These are phyloP conservation scores for Leishmania gerbilli DNA, from an alignment of 208 protist species.

Conservation along the genomic window DNA sequence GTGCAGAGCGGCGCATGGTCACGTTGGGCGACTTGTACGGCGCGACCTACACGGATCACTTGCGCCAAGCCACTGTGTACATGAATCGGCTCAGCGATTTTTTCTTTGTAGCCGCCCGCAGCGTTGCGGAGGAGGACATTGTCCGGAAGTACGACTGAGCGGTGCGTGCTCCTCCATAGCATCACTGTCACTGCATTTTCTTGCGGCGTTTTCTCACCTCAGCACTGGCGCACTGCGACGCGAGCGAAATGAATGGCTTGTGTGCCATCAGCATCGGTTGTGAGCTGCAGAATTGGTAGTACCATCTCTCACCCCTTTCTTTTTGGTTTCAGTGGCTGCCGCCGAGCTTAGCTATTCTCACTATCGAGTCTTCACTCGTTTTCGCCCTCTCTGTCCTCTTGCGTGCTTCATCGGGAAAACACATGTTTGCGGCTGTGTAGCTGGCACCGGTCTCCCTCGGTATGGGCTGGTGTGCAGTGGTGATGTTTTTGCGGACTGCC, in stretches of 20 bases:
- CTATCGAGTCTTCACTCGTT: background rate
- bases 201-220: background rate
- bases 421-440: background rate
- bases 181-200: background rate
- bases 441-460: background rate
- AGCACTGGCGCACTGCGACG: background rate
- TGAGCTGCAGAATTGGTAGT: background rate
- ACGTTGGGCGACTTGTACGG: slow-evolving; percentile 38
- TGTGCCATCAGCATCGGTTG: background rate
- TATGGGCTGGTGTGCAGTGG: background rate
- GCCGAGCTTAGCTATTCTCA: background rate
- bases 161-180: background rate
- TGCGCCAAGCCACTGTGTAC: slow-evolving; percentile 47
- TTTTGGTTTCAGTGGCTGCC: background rate
- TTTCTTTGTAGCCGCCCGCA: slow-evolving; percentile 67
- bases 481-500: background rate
- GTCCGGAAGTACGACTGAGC: slow-evolving; percentile 40
- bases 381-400: background rate
- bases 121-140: slow-evolving; percentile 48
- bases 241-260: background rate
- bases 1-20: slow-evolving; percentile 60
- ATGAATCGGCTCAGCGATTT: slow-evolving; percentile 81
- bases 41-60: slow-evolving; percentile 36
- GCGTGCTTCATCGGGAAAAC: background rate
- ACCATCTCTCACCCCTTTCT: background rate